Percentiles rank a stretch among this genome's conserved stretches.
phyloP scores from a whole-genome alignment of 2,329 filamentous ascomycete genomes.

The Aspergillus fumigatus region DNA sequence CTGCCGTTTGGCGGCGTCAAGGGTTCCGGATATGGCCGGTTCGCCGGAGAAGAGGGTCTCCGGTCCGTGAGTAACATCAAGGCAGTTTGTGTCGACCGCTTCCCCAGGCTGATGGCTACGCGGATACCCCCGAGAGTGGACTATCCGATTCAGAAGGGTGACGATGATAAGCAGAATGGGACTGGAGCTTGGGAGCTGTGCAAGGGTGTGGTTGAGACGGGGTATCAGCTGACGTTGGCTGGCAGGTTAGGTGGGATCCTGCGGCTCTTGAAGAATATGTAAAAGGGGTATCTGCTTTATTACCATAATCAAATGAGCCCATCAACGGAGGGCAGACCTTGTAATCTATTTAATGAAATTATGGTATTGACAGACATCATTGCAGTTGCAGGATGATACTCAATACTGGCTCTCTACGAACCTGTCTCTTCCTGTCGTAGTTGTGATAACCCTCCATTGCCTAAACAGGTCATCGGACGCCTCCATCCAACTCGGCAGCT shows the following conservation, averaged over 20 bases:
- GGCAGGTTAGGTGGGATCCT: slow-evolving; percentile 37
- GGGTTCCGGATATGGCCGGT: slow-evolving; percentile 87
- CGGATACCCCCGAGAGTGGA: slow-evolving; percentile 73
- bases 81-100: slow-evolving; percentile 74
- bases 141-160: slow-evolving; percentile 70
- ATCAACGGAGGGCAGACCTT: not conserved
- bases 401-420: not conserved
- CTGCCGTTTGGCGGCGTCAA: slow-evolving; percentile 89
- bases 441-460: not conserved
- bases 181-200: slow-evolving; percentile 56
- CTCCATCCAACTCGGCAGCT: slow-evolving; percentile 21
- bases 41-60: slow-evolving; percentile 85
- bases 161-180: slow-evolving; percentile 49
- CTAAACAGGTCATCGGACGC: slow-evolving; percentile 11
- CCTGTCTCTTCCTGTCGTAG: not conserved
- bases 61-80: slow-evolving; percentile 83
- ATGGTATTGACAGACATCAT: not conserved
- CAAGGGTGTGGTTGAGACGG: slow-evolving; percentile 43
- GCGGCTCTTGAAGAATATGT: slow-evolving; percentile 37
- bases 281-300: slow-evolving; percentile 8
- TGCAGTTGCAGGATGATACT: too few species aligned
- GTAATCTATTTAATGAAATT: slow-evolving; percentile 2
- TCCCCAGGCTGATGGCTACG: slow-evolving; percentile 57
- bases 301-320: not conserved
- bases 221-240: slow-evolving; percentile 41